A percentile compares a stretch with the other conserved stretches of the same genome.
phyloP scores from a whole-genome alignment of 225 moss, liverwort and hornwort species.

The Straminergon stramineum region DNA sequence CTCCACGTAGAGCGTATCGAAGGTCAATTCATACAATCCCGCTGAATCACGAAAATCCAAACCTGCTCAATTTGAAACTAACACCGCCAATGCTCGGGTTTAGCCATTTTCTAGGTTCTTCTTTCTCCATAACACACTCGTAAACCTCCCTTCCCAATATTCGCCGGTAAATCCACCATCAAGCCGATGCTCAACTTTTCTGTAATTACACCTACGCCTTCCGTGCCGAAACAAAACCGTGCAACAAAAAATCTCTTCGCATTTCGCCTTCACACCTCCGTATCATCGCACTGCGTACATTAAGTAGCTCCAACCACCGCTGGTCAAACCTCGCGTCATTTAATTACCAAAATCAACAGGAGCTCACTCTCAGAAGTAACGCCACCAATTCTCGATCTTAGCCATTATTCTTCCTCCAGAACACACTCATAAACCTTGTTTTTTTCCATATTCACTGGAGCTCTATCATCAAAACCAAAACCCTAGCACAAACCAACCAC shows the following conservation, averaged over 20 bases:
- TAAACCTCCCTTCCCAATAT: not conserved
- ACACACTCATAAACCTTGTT: not conserved
- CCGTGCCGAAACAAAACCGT: not conserved
- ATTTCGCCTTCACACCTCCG: not conserved
- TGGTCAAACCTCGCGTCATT: not conserved
- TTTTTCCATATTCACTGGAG: not conserved
- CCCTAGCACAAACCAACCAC: slow-evolving; percentile 6
- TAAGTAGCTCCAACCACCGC: not conserved
- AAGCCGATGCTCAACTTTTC: not conserved
- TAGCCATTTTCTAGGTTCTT: not conserved
- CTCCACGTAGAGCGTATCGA: not conserved
- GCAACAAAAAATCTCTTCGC: not conserved
- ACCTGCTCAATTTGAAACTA: not conserved
- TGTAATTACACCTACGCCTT: not conserved
- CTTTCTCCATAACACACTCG: not conserved
- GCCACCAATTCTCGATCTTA: not conserved
- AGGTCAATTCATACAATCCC: not conserved
- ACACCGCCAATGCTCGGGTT: not conserved
- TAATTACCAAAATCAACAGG: not conserved
- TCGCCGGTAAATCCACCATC: not conserved
- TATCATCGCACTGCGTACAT: not conserved
- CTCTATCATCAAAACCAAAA: slow-evolving; percentile 3
- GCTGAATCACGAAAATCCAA: not conserved
- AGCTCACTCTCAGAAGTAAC: not conserved
- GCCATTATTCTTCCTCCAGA: not conserved